A percentile compares a stretch with the other conserved stretches of the same genome.
Conservation (phyloP, 768 basidiomycete species). For the Kondoa malvinella region DNA sequence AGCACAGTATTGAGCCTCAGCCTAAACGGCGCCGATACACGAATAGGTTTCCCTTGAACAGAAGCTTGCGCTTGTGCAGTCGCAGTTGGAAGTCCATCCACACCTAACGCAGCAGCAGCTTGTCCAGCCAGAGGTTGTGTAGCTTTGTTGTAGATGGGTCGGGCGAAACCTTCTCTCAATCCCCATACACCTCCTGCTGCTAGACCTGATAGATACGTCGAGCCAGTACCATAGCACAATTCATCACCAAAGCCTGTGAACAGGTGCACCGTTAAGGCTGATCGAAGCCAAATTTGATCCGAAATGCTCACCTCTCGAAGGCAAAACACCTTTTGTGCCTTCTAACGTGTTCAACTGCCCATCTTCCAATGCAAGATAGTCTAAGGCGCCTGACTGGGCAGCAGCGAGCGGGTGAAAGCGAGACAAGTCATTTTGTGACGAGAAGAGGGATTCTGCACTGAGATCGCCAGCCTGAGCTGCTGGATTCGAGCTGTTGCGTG, state of each 20-base stretch:
- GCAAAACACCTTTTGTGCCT: constrained; percentile 76
- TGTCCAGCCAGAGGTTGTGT: constrained; percentile 12
- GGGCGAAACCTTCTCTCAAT: constrained; percentile 73
- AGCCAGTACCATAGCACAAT: constrained; percentile 96
- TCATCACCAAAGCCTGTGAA: constrained; percentile 76
- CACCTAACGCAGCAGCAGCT: constrained; percentile 15
- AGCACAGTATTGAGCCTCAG: constrained; percentile 91
- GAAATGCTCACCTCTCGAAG: constrained; percentile 46
- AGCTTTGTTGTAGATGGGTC: constrained; percentile 38
- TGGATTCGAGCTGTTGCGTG: constrained; percentile 16
- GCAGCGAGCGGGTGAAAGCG: constrained; percentile 81
- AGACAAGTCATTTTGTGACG: constrained; percentile 64
- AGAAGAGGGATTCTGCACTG: constrained; percentile 70
- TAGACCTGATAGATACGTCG: constrained; percentile 94
- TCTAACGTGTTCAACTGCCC: constrained; percentile 83
- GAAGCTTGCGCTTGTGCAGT: constrained; percentile 1
- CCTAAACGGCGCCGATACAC: constrained; percentile 14
- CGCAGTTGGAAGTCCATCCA: constrained; percentile 7
- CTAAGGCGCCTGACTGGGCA: constrained; percentile 58
- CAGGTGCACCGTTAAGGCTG: background rate
- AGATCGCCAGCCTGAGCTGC: constrained; percentile 34
- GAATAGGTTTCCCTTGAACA: constrained; percentile 9
- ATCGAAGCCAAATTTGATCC: background rate
- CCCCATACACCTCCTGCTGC: constrained; percentile 91
- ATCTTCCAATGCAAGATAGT: constrained; percentile 89